These are phyloP conservation scores for Mycena kentingensis DNA, from an alignment of 768 basidiomycete genomes.

Conservation along the genomic window DNA sequence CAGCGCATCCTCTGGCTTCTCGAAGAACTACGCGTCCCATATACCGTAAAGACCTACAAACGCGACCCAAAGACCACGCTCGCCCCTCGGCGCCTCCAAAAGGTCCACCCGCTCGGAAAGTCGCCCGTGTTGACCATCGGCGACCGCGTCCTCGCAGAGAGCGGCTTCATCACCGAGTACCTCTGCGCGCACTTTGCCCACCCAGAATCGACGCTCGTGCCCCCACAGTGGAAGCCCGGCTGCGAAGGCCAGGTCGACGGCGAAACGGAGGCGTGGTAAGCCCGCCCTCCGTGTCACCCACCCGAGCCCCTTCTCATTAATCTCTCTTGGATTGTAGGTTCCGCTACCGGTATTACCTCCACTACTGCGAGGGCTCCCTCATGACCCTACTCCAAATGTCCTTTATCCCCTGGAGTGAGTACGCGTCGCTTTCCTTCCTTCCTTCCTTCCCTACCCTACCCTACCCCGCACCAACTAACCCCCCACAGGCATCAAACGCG, in stretches of 20 bases:
- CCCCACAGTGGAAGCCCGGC: constrained; percentile 1
- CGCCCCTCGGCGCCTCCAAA: constrained; percentile 34
- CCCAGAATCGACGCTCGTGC: background rate
- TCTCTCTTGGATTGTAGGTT: too few relatives aligned
- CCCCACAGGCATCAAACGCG: constrained; percentile 10
- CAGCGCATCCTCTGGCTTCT: constrained; percentile 41
- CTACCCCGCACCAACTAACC: too few relatives aligned
- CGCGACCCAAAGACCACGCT: constrained; percentile 22
- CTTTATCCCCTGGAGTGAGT: background rate
- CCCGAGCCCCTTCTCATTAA: too few relatives aligned
- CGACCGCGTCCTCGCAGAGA: constrained; percentile 39
- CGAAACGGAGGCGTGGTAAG: constrained; percentile 2
- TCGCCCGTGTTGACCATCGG: constrained; percentile 41
- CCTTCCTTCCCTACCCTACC: too few relatives aligned
- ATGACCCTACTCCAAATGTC: background rate
- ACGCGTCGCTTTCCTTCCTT: too few relatives aligned
- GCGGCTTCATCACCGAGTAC: constrained; percentile 34
- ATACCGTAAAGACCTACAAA: constrained; percentile 36
- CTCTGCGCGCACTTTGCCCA: constrained; percentile 19
- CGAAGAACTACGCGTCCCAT: constrained; percentile 44
- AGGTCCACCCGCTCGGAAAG: constrained; percentile 39
- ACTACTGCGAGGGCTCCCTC: background rate
- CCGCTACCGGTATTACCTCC: constrained; percentile 1
- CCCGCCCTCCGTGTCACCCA: too few relatives aligned
- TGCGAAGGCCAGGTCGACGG: background rate